Conservation (phyloP, 2,329 filamentous ascomycete species). For the Trichoderma polysporum region DNA sequence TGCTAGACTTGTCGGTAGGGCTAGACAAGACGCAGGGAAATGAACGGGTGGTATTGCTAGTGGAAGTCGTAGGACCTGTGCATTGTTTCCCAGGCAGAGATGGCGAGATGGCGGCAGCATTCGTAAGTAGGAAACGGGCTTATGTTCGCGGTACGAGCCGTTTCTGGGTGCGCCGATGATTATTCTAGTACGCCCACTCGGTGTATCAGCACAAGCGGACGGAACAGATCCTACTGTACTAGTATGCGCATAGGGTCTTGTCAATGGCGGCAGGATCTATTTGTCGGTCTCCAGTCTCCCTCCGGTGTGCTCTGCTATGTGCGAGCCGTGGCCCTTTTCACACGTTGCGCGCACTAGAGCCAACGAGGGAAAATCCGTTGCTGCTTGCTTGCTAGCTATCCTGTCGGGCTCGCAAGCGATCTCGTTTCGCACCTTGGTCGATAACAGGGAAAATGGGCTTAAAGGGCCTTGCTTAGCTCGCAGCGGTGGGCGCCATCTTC, state of each 20-base stretch:
- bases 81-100: background rate
- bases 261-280: no score
- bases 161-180: no score
- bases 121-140: no score
- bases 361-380: background rate
- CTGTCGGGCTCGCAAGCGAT: background rate
- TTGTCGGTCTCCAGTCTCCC: no score
- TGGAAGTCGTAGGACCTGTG: no score
- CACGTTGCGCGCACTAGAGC: background rate
- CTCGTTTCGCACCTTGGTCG: background rate
- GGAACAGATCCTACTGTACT: no score
- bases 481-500: background rate
- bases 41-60: background rate
- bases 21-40: background rate
- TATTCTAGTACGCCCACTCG: no score
- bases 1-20: background rate
- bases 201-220: no score
- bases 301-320: background rate
- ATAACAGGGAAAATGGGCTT: no score
- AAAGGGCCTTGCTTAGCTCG: background rate
- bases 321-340: background rate
- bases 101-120: no score
- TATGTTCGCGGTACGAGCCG: no score
- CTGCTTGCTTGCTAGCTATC: background rate
- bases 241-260: no score